Percentiles rank a stretch among this genome's conserved stretches.
phyloP scores from a whole-genome alignment of 108 stramenopile species.

The Cyclotella atomus region DNA sequence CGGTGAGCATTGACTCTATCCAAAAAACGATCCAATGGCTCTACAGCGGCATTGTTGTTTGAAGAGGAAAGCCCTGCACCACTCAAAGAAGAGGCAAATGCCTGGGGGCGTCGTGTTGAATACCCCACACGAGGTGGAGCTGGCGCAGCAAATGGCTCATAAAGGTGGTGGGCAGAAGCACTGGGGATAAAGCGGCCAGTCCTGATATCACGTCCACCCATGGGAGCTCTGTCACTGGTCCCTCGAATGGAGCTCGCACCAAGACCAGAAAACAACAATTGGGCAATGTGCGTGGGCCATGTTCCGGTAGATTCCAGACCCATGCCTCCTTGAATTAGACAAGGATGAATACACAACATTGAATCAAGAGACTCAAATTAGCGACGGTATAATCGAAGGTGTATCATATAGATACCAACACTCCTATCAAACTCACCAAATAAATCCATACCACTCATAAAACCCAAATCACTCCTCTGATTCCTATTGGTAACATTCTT shows the following conservation, averaged over 20 bases:
- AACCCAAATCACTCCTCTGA: conserved; percentile 61
- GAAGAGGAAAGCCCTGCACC: not conserved
- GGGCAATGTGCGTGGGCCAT: conserved; percentile 50
- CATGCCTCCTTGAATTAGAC: conserved; percentile 14
- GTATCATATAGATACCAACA: not conserved
- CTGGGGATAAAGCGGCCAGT: too few relatives aligned
- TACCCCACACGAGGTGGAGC: not conserved
- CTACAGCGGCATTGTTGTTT: not conserved
- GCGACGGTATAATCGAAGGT: not conserved
- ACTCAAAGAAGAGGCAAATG: not conserved
- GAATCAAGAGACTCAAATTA: not conserved
- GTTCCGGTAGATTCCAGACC: conserved; percentile 40
- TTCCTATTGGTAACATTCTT: conserved; percentile 72
- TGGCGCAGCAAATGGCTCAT: not conserved
- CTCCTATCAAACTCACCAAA: conserved; percentile 30
- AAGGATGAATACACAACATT: not conserved
- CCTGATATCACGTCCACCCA: too few relatives aligned
- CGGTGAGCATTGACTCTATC: conserved; percentile 9
- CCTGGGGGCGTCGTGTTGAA: not conserved
- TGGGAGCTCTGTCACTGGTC: too few relatives aligned
- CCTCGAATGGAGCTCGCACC: conserved; percentile 40
- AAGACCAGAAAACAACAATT: conserved; percentile 47
- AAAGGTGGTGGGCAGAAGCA: too few relatives aligned
- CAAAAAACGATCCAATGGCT: not conserved
- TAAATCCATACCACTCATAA: conserved; percentile 27